Evolutionary conservation across 1,284 basidiomycete species (phyloP).

Genomic region (Peniophora sp.): DNA sequence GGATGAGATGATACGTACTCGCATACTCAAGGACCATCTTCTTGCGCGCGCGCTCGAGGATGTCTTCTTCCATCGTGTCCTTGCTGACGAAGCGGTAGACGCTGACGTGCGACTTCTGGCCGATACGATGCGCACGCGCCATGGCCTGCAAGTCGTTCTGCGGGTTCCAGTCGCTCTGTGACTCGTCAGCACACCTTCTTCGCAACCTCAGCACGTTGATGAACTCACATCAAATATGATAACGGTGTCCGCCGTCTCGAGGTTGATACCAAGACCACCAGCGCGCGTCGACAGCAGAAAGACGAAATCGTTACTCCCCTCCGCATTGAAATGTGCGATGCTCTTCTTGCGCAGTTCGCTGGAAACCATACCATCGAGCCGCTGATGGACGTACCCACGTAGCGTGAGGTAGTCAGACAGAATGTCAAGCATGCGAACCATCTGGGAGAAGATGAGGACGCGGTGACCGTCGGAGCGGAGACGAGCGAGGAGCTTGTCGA

Average conservation of each 20-base stretch:
- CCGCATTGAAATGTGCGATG: constrained; percentile 74
- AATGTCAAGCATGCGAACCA: constrained; percentile 99
- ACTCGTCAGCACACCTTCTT: constrained; percentile 4
- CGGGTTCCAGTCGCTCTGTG: constrained; percentile 89
- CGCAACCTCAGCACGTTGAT: constrained; percentile 1
- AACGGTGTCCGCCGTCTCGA: constrained; percentile 97
- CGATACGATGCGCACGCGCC: constrained; percentile 96
- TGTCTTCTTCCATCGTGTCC: constrained; percentile 98
- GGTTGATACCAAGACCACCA: constrained; percentile 96
- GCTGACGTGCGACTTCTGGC: constrained; percentile 96
- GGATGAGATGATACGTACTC: constrained; percentile 41
- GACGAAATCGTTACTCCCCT: constrained; percentile 66
- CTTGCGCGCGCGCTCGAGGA: constrained; percentile 95
- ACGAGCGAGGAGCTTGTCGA: constrained; percentile 88
- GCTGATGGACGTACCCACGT: constrained; percentile 78
- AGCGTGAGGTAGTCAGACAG: constrained; percentile 94
- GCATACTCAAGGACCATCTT: constrained; percentile 99
- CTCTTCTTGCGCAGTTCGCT: constrained; percentile 81
- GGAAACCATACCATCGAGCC: constrained; percentile 69
- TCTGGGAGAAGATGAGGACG: constrained; percentile 98
- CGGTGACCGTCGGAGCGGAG: constrained; percentile 91
- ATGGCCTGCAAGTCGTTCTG: constrained; percentile 99
- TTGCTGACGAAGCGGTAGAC: constrained; percentile 98
- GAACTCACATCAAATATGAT: constrained; percentile 95
- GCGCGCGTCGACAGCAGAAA: constrained; percentile 93